Base-by-base conservation (phyloP, 2,329 filamentous ascomycete species). In the Cladobotryum protrusum region DNA sequence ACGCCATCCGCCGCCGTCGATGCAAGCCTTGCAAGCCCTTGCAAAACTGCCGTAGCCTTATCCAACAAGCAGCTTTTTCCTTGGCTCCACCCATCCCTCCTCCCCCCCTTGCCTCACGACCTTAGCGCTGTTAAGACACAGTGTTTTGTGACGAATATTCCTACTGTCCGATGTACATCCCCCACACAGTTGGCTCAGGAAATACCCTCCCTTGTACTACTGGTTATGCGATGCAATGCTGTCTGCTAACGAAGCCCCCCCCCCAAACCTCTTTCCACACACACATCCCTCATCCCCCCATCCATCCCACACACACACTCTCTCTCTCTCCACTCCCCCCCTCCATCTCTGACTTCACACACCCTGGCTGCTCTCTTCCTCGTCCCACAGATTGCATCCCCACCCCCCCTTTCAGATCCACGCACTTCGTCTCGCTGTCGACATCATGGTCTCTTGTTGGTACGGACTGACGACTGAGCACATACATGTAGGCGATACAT, bases 341-440 rank as follows among this genome's bases (percentile, higher is more conserved):
- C 19, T 32, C 49, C 33, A 29, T 29, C 6, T 29, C 24, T 29
- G 24, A 29, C 24, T 29, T n/a, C 43, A 35, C 46, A 17, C 47
- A 40, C 46, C 42, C 36, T 40, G 33, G 48, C 46, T 18, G 47
- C 40, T 37, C 40, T 37, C 50, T 44, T 49, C 42, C 45, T 37
- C 48, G 49, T 44, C 40, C 46, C 50, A 52, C 50, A 52, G 50
- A 52, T 49, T 52, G 46, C 50, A 52, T 52, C 46, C 41, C 50
- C 50, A 52, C 50, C 47, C 50, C 43, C 50, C 50, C 50, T 52
- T 52, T 50, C 33, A 52, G 50, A 52, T 52, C 48, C 50, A 52
- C 50, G 13, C 18, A 14, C 20, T 40, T 14, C 45, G 47, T 50
- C 50, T 52, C 20, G 50, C 43, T 43, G 43, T 52, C 50, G 47